Conservation (phyloP, 108 stramenopile genomes). For the Epithemia pelagica region DNA sequence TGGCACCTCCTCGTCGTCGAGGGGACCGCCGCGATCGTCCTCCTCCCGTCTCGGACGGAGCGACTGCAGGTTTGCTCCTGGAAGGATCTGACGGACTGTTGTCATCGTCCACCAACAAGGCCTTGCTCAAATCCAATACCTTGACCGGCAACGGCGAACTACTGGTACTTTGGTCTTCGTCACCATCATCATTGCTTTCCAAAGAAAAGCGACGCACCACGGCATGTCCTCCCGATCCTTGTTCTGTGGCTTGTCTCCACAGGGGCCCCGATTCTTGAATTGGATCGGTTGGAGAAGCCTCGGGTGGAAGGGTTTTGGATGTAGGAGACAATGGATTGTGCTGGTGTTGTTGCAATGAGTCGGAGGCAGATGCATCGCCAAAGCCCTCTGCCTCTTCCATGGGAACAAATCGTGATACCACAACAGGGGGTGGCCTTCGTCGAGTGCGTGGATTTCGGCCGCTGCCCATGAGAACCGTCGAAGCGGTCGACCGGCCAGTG, state of each 20-base stretch:
- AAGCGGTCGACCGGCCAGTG: not conserved
- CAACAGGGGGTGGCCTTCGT: not conserved
- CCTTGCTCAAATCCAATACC: not conserved
- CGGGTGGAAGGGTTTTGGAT: no score
- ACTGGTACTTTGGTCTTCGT: not conserved
- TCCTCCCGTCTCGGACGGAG: no score
- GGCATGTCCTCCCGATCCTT: not conserved
- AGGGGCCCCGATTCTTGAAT: not conserved
- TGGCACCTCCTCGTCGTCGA: not conserved
- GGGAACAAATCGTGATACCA: not conserved
- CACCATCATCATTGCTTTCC: not conserved
- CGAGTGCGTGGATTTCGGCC: not conserved
- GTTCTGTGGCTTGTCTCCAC: not conserved
- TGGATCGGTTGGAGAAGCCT: not conserved
- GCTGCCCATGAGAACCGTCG: not conserved
- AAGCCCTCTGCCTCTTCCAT: not conserved
- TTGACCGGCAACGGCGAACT: not conserved
- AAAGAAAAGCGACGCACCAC: not conserved
- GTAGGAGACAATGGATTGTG: no score
- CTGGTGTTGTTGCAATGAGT: constrained; percentile 1
- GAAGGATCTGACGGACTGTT: no score
- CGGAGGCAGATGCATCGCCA: constrained; percentile 5
- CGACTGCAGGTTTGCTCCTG: no score
- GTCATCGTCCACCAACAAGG: not conserved
- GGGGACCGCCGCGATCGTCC: not conserved